Evolutionary conservation across 371 early-diverging fungal genomes (phyloP).

Genomic region (Batrachochytrium dendrobatidis): DNA sequence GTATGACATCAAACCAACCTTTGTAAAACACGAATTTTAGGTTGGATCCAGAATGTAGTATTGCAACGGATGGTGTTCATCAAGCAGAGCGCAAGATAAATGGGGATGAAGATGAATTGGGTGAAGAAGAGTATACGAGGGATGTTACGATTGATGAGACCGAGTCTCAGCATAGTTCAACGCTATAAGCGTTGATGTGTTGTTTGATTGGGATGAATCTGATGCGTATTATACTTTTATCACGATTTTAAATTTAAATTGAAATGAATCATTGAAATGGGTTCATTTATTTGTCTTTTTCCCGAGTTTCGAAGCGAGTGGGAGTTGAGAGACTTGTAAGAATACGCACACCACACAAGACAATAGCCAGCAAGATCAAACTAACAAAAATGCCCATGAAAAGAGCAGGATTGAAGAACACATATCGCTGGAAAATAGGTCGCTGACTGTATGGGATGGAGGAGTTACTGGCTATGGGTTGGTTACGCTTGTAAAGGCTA

Average conservation of each 20-base stretch:
- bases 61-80: not conserved
- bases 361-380: slow-evolving; percentile 11
- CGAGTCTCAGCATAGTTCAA: not conserved
- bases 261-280: not conserved
- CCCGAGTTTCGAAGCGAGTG: slow-evolving; percentile 10
- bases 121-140: not conserved
- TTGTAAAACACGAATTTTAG: not conserved
- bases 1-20: not conserved
- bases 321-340: slow-evolving; percentile 15
- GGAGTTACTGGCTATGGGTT: not conserved
- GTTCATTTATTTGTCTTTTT: slow-evolving; percentile 13
- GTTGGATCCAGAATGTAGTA: not conserved
- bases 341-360: slow-evolving; percentile 14
- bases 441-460: slow-evolving; percentile 19
- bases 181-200: not conserved
- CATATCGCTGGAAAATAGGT: slow-evolving; percentile 16
- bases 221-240: not conserved
- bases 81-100: not conserved
- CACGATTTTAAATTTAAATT: not conserved
- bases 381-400: slow-evolving; percentile 19
- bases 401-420: slow-evolving; percentile 16
- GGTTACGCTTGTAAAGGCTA: not conserved
- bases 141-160: not conserved
- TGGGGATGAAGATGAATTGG: not conserved
- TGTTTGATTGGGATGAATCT: not conserved